Evolutionary conservation across 306 rosid species (phyloP).

Genomic region (Glycine soja): DNA sequence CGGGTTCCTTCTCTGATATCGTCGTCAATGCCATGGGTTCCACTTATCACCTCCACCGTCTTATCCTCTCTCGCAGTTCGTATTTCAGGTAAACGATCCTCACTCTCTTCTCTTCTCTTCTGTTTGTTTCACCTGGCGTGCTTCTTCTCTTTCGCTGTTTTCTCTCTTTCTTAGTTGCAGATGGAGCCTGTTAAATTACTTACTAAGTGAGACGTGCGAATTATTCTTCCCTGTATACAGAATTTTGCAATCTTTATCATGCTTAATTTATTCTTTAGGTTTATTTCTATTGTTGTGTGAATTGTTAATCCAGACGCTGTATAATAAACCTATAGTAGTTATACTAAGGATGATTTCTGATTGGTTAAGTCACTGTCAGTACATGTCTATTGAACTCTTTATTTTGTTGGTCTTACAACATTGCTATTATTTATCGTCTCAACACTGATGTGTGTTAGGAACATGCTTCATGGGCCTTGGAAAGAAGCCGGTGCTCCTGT

Average conservation of each 20-base stretch:
- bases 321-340: not conserved
- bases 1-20: conserved; percentile 88
- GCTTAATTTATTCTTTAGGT: not conserved
- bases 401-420: conserved; percentile 17
- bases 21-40: conserved; percentile 87
- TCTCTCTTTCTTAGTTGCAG: not conserved
- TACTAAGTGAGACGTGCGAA: not conserved
- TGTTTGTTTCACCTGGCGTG: too few species aligned
- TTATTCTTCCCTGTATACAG: not conserved
- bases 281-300: not conserved
- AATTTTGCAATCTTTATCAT: not conserved
- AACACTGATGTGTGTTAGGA: conserved; percentile 55
- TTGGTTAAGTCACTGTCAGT: not conserved
- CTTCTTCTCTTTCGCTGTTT: too few species aligned
- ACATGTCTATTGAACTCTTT: not conserved
- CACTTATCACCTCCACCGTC: conserved; percentile 92
- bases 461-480: conserved; percentile 99
- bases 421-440: not conserved
- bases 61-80: conserved; percentile 95
- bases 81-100: conserved; percentile 73
- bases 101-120: not conserved
- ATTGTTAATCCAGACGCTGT: not conserved
- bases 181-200: not conserved
- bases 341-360: not conserved
- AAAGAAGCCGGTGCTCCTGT: conserved; percentile 91